A percentile compares a stretch with the other conserved stretches of the same genome.
Conservation (phyloP, 78 protist species). For the Planoprotostelium fungivorum region DNA sequence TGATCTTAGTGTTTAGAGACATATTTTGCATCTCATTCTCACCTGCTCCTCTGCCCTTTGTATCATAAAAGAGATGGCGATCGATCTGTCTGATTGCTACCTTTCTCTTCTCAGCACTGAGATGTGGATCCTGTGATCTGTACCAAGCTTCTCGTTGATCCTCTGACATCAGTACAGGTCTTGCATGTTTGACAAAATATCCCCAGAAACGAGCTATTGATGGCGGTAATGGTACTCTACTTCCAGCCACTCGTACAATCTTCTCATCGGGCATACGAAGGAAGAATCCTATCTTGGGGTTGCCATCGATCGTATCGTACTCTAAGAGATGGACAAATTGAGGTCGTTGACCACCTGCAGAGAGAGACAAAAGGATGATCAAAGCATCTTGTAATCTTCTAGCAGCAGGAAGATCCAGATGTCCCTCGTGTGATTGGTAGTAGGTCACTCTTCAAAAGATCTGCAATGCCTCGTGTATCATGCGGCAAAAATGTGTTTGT, state of each 20-base stretch:
- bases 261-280: not conserved
- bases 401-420: not conserved
- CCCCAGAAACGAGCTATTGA: not conserved
- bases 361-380: not conserved
- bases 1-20: not conserved
- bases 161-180: not conserved
- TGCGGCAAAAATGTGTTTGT: not conserved
- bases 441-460: not conserved
- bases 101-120: not conserved
- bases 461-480: not conserved
- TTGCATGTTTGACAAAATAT: not conserved
- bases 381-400: not conserved
- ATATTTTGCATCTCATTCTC: not conserved
- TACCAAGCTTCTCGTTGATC: not conserved
- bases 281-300: not conserved
- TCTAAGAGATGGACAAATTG: not conserved
- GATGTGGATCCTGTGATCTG: too few relatives aligned
- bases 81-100: not conserved
- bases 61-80: not conserved
- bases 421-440: not conserved
- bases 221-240: not conserved
- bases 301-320: not conserved
- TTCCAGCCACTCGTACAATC: not conserved
- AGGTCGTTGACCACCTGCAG: not conserved
- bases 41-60: not conserved